A percentile compares a stretch with the other conserved stretches of the same genome.
phyloP scores from a whole-genome alignment of 2,329 filamentous ascomycete species.

The Xylaria polymorpha region DNA sequence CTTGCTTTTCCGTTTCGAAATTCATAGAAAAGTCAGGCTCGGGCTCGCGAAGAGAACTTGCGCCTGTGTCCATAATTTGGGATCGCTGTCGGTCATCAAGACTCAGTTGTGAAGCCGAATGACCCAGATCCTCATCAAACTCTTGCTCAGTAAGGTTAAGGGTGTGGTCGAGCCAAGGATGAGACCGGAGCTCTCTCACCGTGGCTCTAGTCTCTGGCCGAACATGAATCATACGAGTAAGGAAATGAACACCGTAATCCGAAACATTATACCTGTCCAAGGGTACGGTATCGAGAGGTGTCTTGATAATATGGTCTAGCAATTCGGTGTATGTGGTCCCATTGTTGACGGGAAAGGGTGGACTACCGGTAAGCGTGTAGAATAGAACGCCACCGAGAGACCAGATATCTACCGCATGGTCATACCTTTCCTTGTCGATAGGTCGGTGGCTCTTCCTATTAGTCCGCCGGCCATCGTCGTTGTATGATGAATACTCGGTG shows the following conservation, averaged over 20 bases:
- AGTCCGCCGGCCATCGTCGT: constrained; percentile 74
- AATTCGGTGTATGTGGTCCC: constrained; percentile 83
- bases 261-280: constrained; percentile 71
- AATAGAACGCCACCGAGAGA: constrained; percentile 93
- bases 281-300: constrained; percentile 72
- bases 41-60: constrained; percentile 48
- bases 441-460: constrained; percentile 71
- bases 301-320: constrained; percentile 87
- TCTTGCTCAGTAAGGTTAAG: constrained; percentile 70
- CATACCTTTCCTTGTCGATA: constrained; percentile 74
- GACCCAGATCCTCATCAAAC: constrained; percentile 69
- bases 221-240: constrained; percentile 82
- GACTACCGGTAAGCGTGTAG: constrained; percentile 80
- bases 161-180: constrained; percentile 77
- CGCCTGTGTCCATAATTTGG: constrained; percentile 46
- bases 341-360: constrained; percentile 83
- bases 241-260: constrained; percentile 75
- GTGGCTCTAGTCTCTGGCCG: constrained; percentile 82
- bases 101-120: constrained; percentile 72
- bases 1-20: constrained; percentile 85
- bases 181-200: constrained; percentile 74
- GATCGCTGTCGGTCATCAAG: constrained; percentile 60
- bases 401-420: constrained; percentile 95
- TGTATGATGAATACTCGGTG: constrained; percentile 74
- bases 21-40: constrained; percentile 57